phyloP scores from a whole-genome alignment of 2,329 filamentous ascomycete genomes.

The Sarocladium oryzae region DNA sequence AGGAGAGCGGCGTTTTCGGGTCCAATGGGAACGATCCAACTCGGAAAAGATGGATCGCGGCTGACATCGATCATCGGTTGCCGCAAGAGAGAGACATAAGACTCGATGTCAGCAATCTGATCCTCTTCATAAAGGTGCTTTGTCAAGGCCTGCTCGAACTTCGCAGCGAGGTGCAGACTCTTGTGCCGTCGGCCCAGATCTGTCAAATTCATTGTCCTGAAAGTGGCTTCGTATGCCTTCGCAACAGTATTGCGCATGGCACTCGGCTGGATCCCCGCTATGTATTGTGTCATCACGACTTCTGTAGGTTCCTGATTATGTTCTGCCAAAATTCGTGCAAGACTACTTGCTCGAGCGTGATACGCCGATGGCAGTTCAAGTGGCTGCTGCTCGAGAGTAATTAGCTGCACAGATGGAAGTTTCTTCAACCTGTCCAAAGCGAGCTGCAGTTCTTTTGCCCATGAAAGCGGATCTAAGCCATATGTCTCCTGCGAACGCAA shows the following conservation, averaged over 20 bases:
- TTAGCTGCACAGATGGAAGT: slow-evolving; percentile 45
- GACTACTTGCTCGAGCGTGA: slow-evolving; percentile 30
- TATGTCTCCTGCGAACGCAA: slow-evolving; percentile 33
- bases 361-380: slow-evolving; percentile 48
- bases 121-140: slow-evolving; percentile 37
- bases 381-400: slow-evolving; percentile 45
- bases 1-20: slow-evolving; percentile 27
- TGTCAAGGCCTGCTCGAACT: slow-evolving; percentile 48
- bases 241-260: slow-evolving; percentile 37
- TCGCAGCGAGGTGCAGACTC: slow-evolving; percentile 46
- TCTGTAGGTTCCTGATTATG: background rate
- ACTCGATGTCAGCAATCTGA: slow-evolving; percentile 30
- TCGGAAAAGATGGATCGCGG: background rate
- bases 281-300: slow-evolving; percentile 36
- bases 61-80: slow-evolving; percentile 17
- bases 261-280: slow-evolving; percentile 43
- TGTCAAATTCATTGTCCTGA: slow-evolving; percentile 23
- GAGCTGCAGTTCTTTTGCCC: slow-evolving; percentile 46
- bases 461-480: slow-evolving; percentile 39
- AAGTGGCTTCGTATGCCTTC: slow-evolving; percentile 12
- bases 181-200: slow-evolving; percentile 45
- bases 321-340: slow-evolving; percentile 15
- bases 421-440: slow-evolving; percentile 42
- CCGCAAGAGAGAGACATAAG: slow-evolving; percentile 47
- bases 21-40: slow-evolving; percentile 29